Evolutionary conservation across 1,284 basidiomycete genomes (phyloP).

Genomic region (Ustilago lituana): DNA sequence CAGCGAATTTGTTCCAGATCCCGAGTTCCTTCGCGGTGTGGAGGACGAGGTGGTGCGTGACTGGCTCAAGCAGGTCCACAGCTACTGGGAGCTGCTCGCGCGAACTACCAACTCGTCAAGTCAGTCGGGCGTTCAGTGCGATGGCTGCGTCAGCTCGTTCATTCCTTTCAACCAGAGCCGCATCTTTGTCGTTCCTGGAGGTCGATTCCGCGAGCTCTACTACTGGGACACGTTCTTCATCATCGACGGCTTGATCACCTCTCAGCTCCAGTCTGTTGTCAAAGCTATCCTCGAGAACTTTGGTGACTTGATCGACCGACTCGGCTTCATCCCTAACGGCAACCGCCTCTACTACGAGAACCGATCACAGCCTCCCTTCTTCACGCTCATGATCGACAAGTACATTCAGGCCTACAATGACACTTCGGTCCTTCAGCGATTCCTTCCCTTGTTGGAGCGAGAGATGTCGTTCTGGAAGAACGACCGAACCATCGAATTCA

Average conservation of each 20-base stretch:
- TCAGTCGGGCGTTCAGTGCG: conserved; percentile 68
- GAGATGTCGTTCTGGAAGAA: conserved; percentile 84
- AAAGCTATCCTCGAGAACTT: conserved; percentile 71
- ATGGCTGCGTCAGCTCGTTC: conserved; percentile 79
- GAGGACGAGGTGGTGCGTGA: conserved; percentile 77
- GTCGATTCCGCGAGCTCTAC: conserved; percentile 73
- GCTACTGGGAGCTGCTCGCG: conserved; percentile 83
- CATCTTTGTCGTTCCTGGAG: conserved; percentile 87
- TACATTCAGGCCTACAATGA: conserved; percentile 75
- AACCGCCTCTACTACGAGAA: conserved; percentile 83
- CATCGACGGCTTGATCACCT: conserved; percentile 78
- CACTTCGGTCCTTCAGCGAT: conserved; percentile 74
- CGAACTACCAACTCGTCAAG: conserved; percentile 80
- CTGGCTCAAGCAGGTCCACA: conserved; percentile 80
- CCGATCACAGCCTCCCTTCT: conserved; percentile 85
- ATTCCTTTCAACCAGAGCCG: conserved; percentile 81
- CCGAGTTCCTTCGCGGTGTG: conserved; percentile 78
- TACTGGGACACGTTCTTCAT: conserved; percentile 59
- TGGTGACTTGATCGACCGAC: conserved; percentile 88
- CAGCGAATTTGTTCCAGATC: conserved; percentile 73
- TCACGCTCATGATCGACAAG: conserved; percentile 74
- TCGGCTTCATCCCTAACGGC: conserved; percentile 94
- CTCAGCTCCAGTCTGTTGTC: conserved; percentile 77
- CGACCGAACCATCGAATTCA: conserved; percentile 79
- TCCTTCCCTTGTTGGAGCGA: conserved; percentile 75